Evolutionary conservation across 495 filamentous ascomycete species (phyloP).

Genomic region (Aspergillus baeticus): DNA sequence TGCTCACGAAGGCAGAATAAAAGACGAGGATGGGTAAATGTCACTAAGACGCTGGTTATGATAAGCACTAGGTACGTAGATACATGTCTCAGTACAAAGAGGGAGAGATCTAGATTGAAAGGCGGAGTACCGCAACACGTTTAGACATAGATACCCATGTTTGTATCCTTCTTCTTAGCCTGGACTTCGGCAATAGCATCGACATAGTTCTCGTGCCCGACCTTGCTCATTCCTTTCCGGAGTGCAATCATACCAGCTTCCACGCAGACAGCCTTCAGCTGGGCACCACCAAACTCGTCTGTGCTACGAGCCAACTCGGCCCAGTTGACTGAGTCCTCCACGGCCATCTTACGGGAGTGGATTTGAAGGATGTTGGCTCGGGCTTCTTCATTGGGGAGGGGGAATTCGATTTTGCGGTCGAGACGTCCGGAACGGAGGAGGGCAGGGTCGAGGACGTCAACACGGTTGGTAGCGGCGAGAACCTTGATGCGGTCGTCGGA

Average conservation of each 20-base stretch:
- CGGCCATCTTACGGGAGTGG: slow-evolving; percentile 97
- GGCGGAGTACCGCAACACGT: background rate
- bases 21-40: background rate
- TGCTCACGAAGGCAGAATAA: background rate
- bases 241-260: slow-evolving; percentile 99
- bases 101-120: slow-evolving; percentile 5
- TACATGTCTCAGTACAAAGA: slow-evolving; percentile 25
- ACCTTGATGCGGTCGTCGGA: slow-evolving; percentile 99
- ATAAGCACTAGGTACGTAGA: slow-evolving; percentile 19
- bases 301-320: slow-evolving; percentile 90
- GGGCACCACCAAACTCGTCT: slow-evolving; percentile 98
- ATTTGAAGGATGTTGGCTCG: slow-evolving; percentile 96
- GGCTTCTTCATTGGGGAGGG: slow-evolving; percentile 97
- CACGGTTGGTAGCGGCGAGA: slow-evolving; percentile 94
- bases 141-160: slow-evolving; percentile 56
- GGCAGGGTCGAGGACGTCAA: slow-evolving; percentile 95
- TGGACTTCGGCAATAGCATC: slow-evolving; percentile 98
- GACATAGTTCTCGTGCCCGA: slow-evolving; percentile 97
- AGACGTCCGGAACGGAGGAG: slow-evolving; percentile 91
- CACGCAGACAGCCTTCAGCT: slow-evolving; percentile 97
- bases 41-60: slow-evolving; percentile 3
- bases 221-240: slow-evolving; percentile 86
- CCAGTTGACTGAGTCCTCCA: slow-evolving; percentile 94
- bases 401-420: slow-evolving; percentile 99
- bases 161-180: slow-evolving; percentile 93